Evolutionary conservation across 2,329 filamentous ascomycete species (phyloP), one percentile per base, ranked within the genome.

Genomic region (Chrysosporium queenslandicum): DNA sequence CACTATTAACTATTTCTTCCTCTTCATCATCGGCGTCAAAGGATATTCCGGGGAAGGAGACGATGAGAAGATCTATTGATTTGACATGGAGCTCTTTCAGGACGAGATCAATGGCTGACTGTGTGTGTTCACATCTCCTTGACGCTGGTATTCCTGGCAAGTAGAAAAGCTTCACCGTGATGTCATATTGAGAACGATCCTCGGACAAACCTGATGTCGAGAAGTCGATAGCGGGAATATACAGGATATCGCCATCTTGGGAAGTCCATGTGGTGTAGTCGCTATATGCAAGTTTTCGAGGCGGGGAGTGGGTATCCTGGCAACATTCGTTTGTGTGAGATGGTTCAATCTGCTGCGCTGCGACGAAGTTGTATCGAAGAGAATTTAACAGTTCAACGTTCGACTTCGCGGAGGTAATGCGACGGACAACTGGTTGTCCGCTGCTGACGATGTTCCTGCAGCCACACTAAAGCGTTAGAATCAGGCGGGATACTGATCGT

Each of bases 111-210:
- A 98, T 76, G 1, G 92, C 91, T 64, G 94, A 86, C 52, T 78
- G 71, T 7, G 86, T 85, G 64, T 95, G 84, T 51, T 75, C 74
- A 59, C 79, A 79, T 55, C 91, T 81, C 58, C 81, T 72, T 16
- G 77, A 75, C 1, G 80, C 71, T 8, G 83, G 76, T 50, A 87
- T 79, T 16, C 79, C 80, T 2, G 88, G 85, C 25, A 97, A 77
- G 69, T 92, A 94, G 74, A 98, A 98, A 20, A 98, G 72, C 71
- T 98, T 98, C 56, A 92, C 84, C 0, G 91, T 96, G 63, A 96
- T 89, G 65, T 96, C 89, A 73, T 98, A 98, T 60, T 89, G 83
- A 54, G 79, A 76, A 23, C 85, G 76, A 60, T 94, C 89, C 65
- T 98, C 92, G 29, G 81, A 76, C 42, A 98, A 74, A 0, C 85